Evolutionary conservation across 2,329 filamentous ascomycete species (phyloP).

Genomic region (Colletotrichum lindemuthianum): DNA sequence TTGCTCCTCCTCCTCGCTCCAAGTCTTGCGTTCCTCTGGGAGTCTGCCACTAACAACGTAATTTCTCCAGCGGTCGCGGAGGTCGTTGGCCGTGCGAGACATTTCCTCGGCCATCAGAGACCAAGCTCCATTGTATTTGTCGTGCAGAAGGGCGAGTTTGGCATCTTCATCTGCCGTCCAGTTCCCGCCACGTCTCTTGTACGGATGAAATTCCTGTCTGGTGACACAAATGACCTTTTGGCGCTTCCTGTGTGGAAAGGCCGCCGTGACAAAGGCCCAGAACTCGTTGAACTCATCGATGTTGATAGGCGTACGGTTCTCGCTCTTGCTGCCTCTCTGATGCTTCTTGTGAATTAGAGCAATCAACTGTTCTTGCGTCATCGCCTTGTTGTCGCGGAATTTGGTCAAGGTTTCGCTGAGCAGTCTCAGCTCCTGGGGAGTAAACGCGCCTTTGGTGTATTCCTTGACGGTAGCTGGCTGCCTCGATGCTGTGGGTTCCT

Average conservation of each 20-base stretch:
- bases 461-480: too few species aligned
- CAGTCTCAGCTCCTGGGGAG: constrained; percentile 52
- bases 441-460: constrained; percentile 52
- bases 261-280: constrained; percentile 59
- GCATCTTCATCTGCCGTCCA: constrained; percentile 71
- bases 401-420: constrained; percentile 54
- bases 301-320: constrained; percentile 44
- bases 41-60: constrained; percentile 69
- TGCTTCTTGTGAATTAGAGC: constrained; percentile 49
- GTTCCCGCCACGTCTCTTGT: constrained; percentile 62
- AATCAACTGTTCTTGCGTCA: constrained; percentile 60
- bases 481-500: too few species aligned
- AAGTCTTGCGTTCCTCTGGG: constrained; percentile 59
- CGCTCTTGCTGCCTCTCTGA: constrained; percentile 40
- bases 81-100: constrained; percentile 72
- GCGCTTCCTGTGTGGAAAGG: constrained; percentile 60
- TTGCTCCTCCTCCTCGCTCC: constrained; percentile 70
- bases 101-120: constrained; percentile 68
- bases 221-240: constrained; percentile 66
- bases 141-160: constrained; percentile 58
- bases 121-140: constrained; percentile 67
- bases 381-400: constrained; percentile 54
- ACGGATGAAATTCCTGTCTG: constrained; percentile 74
- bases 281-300: constrained; percentile 53
- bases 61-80: constrained; percentile 77